Base-by-base conservation (phyloP, 768 basidiomycete species). In the Hydnum rufescens region DNA sequence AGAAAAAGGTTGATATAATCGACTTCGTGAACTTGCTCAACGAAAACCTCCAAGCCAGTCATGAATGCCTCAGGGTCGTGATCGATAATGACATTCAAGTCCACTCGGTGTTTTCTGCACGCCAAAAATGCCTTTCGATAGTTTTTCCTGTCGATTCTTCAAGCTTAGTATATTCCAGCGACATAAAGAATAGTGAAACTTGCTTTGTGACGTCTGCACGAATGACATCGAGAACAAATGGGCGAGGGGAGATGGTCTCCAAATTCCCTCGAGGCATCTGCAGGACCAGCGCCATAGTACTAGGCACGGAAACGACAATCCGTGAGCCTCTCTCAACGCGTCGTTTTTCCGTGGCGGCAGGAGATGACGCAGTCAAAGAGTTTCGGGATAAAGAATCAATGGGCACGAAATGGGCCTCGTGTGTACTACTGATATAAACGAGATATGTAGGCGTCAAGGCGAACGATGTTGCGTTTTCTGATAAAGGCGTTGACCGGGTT, bases 231-330 rank as follows among this genome's bases (percentile, higher is more conserved):
- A 95, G 77, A 18, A 96, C 90, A 59, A 99, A 65, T 8, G 92
- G 84, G 42, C 95, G 71, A 2, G 95, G 95, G 59, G 82, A 87
- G 51, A 99, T 80, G 1, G 89, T 96, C 68, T 99, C 95, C 55
- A 99, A 62, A 65, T 97, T 97, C 1, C 95, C 95, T 57, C 95
- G 69, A 0, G 93, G 95, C 93, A 97, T 97, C 66, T 99, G 95
- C 5, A 99, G 67, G 0, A 97, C 84, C 31, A 99, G 65, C 58
- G 74, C 79, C 86, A 92, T 96, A 4, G 77, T 67, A 54, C 80
- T 88, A 0, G 90, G 82, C 0, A 95, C 80, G 8, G 81, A 83
- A 0, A 81, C 77, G 3, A 97, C 89, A 31, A 96, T 90, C 54
- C 81, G 68, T 4, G 86, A 80, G 3, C 95, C 95, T 29, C 95